phyloP scores from a whole-genome alignment of 1,284 basidiomycete species.

The Schizopora paradoxa region DNA sequence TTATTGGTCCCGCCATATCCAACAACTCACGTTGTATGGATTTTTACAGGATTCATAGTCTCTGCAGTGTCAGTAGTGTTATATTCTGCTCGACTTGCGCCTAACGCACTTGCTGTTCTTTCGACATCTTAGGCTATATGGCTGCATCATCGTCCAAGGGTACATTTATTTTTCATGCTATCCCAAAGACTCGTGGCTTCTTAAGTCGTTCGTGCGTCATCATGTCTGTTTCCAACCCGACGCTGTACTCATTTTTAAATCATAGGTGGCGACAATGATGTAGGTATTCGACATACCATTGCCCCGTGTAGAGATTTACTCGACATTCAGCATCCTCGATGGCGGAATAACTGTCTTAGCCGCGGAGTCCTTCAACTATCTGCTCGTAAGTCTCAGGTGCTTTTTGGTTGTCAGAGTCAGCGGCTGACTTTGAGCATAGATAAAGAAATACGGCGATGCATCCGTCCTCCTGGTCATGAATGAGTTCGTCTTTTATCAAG shows the following conservation, averaged over 20 bases:
- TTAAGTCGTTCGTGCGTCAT: conserved; percentile 7
- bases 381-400: conserved; percentile 5
- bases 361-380: conserved; percentile 6
- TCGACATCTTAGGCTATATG: conserved; percentile 7
- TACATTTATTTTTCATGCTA: conserved; percentile 10
- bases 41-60: conserved; percentile 8
- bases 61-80: conserved; percentile 7
- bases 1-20: neutral
- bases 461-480: conserved; percentile 4
- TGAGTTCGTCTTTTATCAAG: neutral
- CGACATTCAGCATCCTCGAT: conserved; percentile 2
- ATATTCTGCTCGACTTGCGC: neutral
- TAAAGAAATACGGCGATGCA: conserved; percentile 10
- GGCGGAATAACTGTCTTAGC: conserved; percentile 6
- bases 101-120: neutral
- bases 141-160: conserved; percentile 10
- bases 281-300: neutral
- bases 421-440: no score
- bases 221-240: neutral
- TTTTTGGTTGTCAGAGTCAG: no score
- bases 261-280: conserved; percentile 8
- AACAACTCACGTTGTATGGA: no score
- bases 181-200: conserved; percentile 3
- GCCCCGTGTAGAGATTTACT: neutral
- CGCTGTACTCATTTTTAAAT: neutral